Evolutionary conservation across 2,329 filamentous ascomycete species (phyloP).

Genomic region (Diaporthe sp.): DNA sequence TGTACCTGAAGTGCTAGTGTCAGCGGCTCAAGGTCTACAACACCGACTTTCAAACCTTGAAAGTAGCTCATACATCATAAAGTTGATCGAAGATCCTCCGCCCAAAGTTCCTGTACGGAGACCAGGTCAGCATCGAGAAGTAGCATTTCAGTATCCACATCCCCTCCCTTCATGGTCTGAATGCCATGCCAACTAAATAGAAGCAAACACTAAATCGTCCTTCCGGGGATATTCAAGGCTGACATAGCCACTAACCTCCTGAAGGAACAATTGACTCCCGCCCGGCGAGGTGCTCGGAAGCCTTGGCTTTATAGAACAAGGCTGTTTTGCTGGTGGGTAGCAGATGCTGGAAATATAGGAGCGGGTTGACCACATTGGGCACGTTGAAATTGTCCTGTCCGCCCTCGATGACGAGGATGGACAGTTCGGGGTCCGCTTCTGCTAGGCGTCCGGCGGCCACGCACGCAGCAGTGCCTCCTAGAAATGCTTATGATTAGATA

Average conservation of each 20-base stretch:
- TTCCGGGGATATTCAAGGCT: too few relatives aligned
- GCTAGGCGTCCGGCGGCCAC: conserved; percentile 65
- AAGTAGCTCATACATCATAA: conserved; percentile 53
- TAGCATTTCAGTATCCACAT: too few relatives aligned
- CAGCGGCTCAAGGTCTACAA: background rate
- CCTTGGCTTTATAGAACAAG: conserved; percentile 64
- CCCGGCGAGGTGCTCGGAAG: conserved; percentile 59
- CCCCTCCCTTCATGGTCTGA: background rate
- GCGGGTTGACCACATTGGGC: conserved; percentile 64
- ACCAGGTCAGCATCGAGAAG: background rate
- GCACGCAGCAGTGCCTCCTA: conserved; percentile 63
- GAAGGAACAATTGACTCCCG: conserved; percentile 56
- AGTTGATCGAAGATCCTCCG: conserved; percentile 64
- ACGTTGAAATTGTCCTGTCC: conserved; percentile 67
- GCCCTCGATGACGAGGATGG: conserved; percentile 67
- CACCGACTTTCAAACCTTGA: background rate
- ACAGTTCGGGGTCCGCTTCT: conserved; percentile 62
- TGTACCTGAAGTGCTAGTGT: conserved; percentile 42
- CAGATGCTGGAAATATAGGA: conserved; percentile 62
- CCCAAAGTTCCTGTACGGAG: conserved; percentile 56
- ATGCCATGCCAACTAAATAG: background rate
- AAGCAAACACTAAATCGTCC: too few relatives aligned
- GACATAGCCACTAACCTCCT: conserved; percentile 49
- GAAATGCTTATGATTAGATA: conserved; percentile 6
- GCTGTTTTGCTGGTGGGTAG: conserved; percentile 58